These are phyloP conservation scores for Saccharum spontaneum DNA, from an alignment of 176 grass and related monocot genomes.

Conservation along the genomic window DNA sequence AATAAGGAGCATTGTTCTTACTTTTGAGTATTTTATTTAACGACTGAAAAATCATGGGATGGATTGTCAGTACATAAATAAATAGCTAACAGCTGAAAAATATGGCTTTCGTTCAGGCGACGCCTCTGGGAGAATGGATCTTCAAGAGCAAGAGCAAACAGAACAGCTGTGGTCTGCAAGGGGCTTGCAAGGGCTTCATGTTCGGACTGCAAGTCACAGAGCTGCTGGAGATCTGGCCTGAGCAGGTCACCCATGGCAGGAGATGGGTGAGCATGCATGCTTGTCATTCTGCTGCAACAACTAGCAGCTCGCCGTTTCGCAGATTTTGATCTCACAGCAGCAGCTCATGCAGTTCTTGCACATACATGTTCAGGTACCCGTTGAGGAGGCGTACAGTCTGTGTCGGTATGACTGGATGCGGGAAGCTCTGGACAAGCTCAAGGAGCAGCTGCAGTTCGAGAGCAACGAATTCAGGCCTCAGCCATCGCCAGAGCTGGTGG, in stretches of 20 bases:
- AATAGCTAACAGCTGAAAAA: constrained; percentile 19
- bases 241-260: constrained; percentile 60
- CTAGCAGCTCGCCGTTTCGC: background rate
- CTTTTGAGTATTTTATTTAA: background rate
- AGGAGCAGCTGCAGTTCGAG: constrained; percentile 40
- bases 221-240: constrained; percentile 65
- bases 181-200: constrained; percentile 70
- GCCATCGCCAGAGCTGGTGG: background rate
- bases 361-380: constrained; percentile 41
- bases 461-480: background rate
- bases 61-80: background rate
- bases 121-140: constrained; percentile 56
- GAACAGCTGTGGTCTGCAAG: constrained; percentile 49
- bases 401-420: constrained; percentile 84
- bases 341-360: constrained; percentile 9
- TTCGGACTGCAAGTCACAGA: constrained; percentile 71
- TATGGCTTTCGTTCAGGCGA: constrained; percentile 37
- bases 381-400: constrained; percentile 40
- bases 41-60: background rate
- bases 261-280: constrained; percentile 58
- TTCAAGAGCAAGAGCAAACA: constrained; percentile 85
- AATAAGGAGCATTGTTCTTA: background rate
- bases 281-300: background rate
- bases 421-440: constrained; percentile 51
- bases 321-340: background rate